A percentile compares a stretch with the other conserved stretches of the same genome.
Conservation (phyloP, 2,329 filamentous ascomycete species). For the Aspergillus viridinutans region DNA sequence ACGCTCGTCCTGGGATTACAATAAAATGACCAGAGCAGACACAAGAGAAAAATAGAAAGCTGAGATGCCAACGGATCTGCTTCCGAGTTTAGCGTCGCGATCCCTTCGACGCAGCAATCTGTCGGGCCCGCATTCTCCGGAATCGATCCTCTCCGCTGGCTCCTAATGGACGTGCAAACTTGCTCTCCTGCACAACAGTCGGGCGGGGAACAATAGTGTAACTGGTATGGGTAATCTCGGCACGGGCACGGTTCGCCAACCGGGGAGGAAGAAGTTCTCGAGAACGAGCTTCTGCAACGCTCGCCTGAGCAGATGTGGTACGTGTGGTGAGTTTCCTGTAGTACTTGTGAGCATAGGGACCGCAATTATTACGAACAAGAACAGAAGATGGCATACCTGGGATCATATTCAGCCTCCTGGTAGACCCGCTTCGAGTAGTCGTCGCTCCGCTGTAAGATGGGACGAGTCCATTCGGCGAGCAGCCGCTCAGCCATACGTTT, state of each 20-base stretch:
- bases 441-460: conserved; percentile 87
- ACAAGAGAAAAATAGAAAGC: not conserved
- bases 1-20: not conserved
- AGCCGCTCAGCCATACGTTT: conserved; percentile 90
- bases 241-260: conserved; percentile 55
- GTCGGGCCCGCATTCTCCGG: conserved; percentile 47
- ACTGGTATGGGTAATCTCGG: conserved; percentile 55
- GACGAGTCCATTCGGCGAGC: conserved; percentile 92
- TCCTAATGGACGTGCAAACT: conserved; percentile 44
- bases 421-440: conserved; percentile 83
- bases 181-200: conserved; percentile 44
- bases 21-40: not conserved
- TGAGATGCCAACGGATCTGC: conserved; percentile 5
- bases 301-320: conserved; percentile 32
- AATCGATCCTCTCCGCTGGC: conserved; percentile 47
- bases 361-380: conserved; percentile 1
- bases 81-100: conserved; percentile 30
- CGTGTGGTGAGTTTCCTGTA: conserved; percentile 36
- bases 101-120: conserved; percentile 39
- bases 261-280: conserved; percentile 51
- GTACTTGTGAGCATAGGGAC: not conserved
- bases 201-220: conserved; percentile 62
- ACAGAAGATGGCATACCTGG: conserved; percentile 36
- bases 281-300: conserved; percentile 49
- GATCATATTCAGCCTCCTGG: conserved; percentile 57